These are phyloP conservation scores for Sclerotinia glacialis DNA, from an alignment of 2,329 filamentous ascomycete genomes.

Conservation along the genomic window DNA sequence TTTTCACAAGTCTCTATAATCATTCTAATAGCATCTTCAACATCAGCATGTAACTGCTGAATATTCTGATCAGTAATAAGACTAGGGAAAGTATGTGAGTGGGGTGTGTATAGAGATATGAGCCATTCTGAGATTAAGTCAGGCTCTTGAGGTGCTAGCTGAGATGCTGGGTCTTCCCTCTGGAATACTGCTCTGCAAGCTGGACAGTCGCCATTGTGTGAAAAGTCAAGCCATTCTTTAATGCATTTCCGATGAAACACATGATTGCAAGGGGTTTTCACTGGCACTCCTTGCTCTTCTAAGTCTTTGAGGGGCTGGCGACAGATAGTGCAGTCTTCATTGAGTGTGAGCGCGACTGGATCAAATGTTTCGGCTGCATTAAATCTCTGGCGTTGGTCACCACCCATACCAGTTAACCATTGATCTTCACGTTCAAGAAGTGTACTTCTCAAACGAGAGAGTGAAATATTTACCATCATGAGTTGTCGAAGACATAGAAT, in stretches of 20 bases:
- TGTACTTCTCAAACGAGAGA: neutral
- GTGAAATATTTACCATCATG: neutral
- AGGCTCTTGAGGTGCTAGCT: too few species aligned
- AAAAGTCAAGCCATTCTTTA: neutral
- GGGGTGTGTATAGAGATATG: neutral
- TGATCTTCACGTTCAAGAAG: rapidly evolving
- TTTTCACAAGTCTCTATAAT: too few species aligned
- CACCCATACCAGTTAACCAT: neutral
- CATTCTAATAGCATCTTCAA: too few species aligned
- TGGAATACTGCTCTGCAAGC: neutral
- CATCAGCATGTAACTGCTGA: neutral
- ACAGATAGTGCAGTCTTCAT: neutral
- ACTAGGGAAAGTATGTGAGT: neutral
- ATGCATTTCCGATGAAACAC: neutral
- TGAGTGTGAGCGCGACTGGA: neutral
- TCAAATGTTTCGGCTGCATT: rapidly evolving
- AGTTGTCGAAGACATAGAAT: neutral
- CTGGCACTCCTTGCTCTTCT: neutral
- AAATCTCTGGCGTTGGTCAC: too few species aligned
- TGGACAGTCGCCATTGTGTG: neutral
- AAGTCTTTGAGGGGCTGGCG: neutral
- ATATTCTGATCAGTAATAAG: neutral
- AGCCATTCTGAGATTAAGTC: neutral
- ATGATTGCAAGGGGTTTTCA: neutral
- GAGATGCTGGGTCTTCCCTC: too few species aligned